Conservation (phyloP, 148 eudicot genomes). For the Polygonum maritimum region DNA sequence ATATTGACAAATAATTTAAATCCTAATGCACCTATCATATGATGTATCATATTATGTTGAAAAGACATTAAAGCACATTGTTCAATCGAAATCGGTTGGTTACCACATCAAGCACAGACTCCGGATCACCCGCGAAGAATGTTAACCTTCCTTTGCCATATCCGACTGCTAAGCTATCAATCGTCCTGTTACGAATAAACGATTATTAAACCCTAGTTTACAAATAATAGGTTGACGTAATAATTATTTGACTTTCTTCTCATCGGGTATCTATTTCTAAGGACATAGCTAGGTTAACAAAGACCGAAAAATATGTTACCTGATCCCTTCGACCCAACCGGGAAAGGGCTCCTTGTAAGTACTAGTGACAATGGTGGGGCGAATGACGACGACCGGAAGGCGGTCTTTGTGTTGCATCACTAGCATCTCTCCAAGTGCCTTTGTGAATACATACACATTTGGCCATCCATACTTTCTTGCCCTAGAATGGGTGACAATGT, state of each 20-base stretch:
- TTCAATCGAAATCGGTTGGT: neutral
- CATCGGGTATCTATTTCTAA: too few relatives aligned
- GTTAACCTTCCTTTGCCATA: slow-evolving; percentile 59
- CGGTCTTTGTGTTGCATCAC: slow-evolving; percentile 36
- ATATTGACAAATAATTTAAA: neutral
- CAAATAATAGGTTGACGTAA: too few relatives aligned
- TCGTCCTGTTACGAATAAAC: slow-evolving; percentile 22
- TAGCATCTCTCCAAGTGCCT: slow-evolving; percentile 86
- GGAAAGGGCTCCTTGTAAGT: slow-evolving; percentile 82
- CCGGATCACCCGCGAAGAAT: slow-evolving; percentile 45
- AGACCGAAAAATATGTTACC: slow-evolving; percentile 23
- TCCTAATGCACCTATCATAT: neutral
- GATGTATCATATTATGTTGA: neutral
- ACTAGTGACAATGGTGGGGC: slow-evolving; percentile 78
- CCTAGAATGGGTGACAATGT: slow-evolving; percentile 17
- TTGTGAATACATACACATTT: slow-evolving; percentile 78
- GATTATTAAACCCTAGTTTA: neutral
- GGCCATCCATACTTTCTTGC: slow-evolving; percentile 86
- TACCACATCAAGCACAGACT: slow-evolving; percentile 36
- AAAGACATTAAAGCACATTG: neutral
- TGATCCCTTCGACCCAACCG: slow-evolving; percentile 89
- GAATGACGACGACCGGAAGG: slow-evolving; percentile 59
- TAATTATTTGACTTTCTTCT: too few relatives aligned
- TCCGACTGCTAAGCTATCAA: slow-evolving; percentile 55
- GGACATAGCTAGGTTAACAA: too few relatives aligned